These are phyloP conservation scores for Mortierella sp. DNA, from an alignment of 371 early-diverging fungal genomes.

Conservation along the genomic window DNA sequence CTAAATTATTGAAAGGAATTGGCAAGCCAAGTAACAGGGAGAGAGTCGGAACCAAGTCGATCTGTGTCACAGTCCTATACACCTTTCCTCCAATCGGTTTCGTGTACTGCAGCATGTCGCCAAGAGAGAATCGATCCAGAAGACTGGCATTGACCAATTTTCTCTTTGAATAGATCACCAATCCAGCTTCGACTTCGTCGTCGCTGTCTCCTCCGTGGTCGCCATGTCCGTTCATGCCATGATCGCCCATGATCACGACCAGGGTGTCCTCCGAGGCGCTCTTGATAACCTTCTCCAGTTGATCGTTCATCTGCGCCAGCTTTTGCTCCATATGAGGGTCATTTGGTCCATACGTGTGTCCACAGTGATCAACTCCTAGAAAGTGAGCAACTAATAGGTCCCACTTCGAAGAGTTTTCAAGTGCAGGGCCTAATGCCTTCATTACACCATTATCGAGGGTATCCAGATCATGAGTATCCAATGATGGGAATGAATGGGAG, in stretches of 20 bases:
- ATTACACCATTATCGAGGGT: slow-evolving; percentile 92
- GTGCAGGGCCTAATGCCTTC: slow-evolving; percentile 69
- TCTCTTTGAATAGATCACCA: slow-evolving; percentile 82
- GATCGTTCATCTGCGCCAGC: slow-evolving; percentile 85
- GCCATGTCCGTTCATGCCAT: slow-evolving; percentile 98
- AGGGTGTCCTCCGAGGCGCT: slow-evolving; percentile 89
- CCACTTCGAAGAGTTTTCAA: slow-evolving; percentile 66
- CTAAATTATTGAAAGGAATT: slow-evolving; percentile 89
- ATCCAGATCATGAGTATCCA: slow-evolving; percentile 94
- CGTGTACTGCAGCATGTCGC: slow-evolving; percentile 47
- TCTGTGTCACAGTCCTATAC: slow-evolving; percentile 77
- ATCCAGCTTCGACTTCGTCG: slow-evolving; percentile 87
- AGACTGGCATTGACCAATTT: slow-evolving; percentile 41
- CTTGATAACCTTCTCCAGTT: slow-evolving; percentile 75
- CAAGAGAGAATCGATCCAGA: slow-evolving; percentile 29
- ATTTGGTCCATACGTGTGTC: slow-evolving; percentile 92
- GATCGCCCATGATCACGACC: slow-evolving; percentile 97
- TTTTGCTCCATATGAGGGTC: slow-evolving; percentile 89
- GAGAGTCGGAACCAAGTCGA: slow-evolving; percentile 88
- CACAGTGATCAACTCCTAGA: slow-evolving; percentile 97
- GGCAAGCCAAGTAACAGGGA: slow-evolving; percentile 78
- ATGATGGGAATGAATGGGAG: slow-evolving; percentile 84
- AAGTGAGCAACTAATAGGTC: slow-evolving; percentile 91
- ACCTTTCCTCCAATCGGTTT: slow-evolving; percentile 45
- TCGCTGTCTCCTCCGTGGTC: slow-evolving; percentile 98